phyloP scores from a whole-genome alignment of 768 basidiomycete genomes.

The Botryobasidium botryosum region DNA sequence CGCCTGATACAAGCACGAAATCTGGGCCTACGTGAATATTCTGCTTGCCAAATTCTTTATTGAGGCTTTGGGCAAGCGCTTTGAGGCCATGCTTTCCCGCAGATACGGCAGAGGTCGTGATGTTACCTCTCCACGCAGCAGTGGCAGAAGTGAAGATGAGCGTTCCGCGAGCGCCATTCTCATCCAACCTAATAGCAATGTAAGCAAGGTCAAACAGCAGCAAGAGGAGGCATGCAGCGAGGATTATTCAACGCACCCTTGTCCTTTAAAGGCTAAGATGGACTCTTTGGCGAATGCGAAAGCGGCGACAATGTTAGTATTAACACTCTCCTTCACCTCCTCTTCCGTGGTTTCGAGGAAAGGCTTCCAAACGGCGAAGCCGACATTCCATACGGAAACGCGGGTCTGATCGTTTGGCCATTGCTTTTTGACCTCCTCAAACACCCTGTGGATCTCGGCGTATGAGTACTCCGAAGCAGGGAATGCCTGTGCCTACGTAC shows the following conservation, averaged over 20 bases:
- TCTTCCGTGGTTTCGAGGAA: slow-evolving; percentile 47
- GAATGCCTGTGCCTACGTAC: slow-evolving; percentile 37
- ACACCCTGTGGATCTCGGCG: slow-evolving; percentile 26
- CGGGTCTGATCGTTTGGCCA: slow-evolving; percentile 34
- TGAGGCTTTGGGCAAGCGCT: slow-evolving; percentile 50
- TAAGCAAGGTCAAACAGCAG: not conserved
- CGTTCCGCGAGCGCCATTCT: slow-evolving; percentile 39
- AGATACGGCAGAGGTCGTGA: slow-evolving; percentile 41
- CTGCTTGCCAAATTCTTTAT: slow-evolving; percentile 57
- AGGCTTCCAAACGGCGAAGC: slow-evolving; percentile 39
- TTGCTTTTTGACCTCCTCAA: slow-evolving; percentile 33
- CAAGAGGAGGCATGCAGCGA: not conserved
- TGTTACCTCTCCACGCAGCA: slow-evolving; percentile 45
- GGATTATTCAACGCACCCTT: slow-evolving; percentile 2
- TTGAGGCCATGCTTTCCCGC: slow-evolving; percentile 46
- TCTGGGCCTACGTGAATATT: slow-evolving; percentile 43
- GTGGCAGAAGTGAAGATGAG: slow-evolving; percentile 63
- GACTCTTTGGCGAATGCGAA: slow-evolving; percentile 48
- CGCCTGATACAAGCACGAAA: not conserved
- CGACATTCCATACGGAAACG: slow-evolving; percentile 49
- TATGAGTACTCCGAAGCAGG: slow-evolving; percentile 28
- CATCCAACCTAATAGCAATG: slow-evolving; percentile 13
- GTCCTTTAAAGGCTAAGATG: slow-evolving; percentile 39
- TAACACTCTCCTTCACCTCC: slow-evolving; percentile 34
- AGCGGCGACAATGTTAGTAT: slow-evolving; percentile 38